Conservation (phyloP, 306 rosid species). For the Cicer yamashitae region DNA sequence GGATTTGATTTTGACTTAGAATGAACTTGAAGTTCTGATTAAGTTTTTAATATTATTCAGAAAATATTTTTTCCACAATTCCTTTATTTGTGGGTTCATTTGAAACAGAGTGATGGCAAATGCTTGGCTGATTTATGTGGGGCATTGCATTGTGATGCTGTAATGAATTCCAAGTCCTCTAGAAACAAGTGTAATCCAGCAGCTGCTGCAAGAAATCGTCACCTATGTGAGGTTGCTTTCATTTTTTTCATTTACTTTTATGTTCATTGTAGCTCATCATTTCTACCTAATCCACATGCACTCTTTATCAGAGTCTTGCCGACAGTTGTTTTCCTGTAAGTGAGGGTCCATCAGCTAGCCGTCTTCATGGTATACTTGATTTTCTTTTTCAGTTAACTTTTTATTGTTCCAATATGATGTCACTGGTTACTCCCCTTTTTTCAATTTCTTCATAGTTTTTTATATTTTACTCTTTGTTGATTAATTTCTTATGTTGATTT, state of each 20-base stretch:
- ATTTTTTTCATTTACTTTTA: slow-evolving; percentile 12
- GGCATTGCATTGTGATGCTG: slow-evolving; percentile 84
- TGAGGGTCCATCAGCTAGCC: slow-evolving; percentile 75
- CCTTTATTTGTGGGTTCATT: not conserved
- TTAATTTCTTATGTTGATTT: slow-evolving; percentile 44
- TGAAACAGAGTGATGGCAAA: slow-evolving; percentile 70
- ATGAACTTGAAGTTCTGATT: slow-evolving; percentile 16
- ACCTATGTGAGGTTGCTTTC: slow-evolving; percentile 90
- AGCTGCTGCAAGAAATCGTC: slow-evolving; percentile 80
- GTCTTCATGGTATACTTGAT: slow-evolving; percentile 71
- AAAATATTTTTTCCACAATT: slow-evolving; percentile 26
- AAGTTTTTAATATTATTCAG: slow-evolving; percentile 10
- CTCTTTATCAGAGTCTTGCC: slow-evolving; percentile 71
- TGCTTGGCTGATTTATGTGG: slow-evolving; percentile 98
- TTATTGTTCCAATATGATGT: slow-evolving; percentile 3
- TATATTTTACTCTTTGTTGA: slow-evolving; percentile 17
- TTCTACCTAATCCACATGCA: slow-evolving; percentile 37
- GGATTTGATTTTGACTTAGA: slow-evolving; percentile 1
- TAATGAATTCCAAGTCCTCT: slow-evolving; percentile 61
- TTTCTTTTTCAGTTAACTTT: slow-evolving; percentile 29
- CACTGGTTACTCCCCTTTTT: not conserved
- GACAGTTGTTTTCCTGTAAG: slow-evolving; percentile 76
- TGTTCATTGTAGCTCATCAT: slow-evolving; percentile 21
- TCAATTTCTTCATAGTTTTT: not conserved
- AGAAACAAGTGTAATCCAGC: slow-evolving; percentile 86